Conservation (phyloP, 192 early-diverging fungal genomes). For the Podila horticola region DNA sequence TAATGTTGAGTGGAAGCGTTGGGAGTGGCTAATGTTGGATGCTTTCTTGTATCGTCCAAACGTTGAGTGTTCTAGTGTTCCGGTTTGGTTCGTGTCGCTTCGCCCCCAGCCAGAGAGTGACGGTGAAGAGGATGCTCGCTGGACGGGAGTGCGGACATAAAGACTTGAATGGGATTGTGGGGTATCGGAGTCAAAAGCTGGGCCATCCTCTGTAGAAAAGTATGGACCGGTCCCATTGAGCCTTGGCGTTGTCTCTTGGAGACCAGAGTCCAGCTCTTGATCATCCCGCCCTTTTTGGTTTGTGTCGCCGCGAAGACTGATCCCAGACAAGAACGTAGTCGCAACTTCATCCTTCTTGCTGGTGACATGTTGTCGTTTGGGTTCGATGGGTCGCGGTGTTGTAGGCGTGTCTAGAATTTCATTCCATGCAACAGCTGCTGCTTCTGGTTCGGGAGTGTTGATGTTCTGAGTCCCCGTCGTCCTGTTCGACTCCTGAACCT, state of each 20-base stretch:
- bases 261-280: constrained; percentile 7
- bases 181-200: neutral
- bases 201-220: neutral
- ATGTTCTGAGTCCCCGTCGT: neutral
- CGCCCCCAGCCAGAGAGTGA: constrained; percentile 13
- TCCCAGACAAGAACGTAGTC: constrained; percentile 22
- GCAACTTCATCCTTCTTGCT: constrained; percentile 28
- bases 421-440: neutral
- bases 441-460: neutral
- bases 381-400: neutral
- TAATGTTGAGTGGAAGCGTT: neutral
- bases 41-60: constrained; percentile 12
- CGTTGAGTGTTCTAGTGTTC: neutral
- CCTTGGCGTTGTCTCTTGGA: neutral
- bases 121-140: constrained; percentile 34
- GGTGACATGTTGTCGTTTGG: constrained; percentile 6
- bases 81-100: neutral
- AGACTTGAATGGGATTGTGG: constrained; percentile 4
- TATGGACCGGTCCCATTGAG: neutral
- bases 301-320: constrained; percentile 23
- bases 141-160: neutral
- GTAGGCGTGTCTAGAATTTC: neutral
- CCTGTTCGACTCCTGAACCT: neutral
- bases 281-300: neutral
- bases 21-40: constrained; percentile 2